Evolutionary conservation across 1,139 yeast genomes (phyloP), one percentile per base, ranked within the genome.

Genomic region (Yamadazyma oceani): DNA sequence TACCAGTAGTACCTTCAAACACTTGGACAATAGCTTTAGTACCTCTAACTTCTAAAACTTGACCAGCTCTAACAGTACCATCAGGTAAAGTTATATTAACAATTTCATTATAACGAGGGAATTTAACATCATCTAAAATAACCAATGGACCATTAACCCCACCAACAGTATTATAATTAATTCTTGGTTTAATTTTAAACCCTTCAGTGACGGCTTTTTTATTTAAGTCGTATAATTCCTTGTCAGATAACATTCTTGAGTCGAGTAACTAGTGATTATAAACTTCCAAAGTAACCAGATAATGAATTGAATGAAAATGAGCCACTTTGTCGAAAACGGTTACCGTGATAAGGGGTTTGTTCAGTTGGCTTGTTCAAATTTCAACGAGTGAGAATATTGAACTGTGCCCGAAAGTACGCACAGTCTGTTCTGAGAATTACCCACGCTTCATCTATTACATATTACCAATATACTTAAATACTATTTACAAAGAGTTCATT

Each of bases 101-200:
- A 69, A 92, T 94, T 69, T 92, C 99, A 58, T 89, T 89, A 71
- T 77, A 92, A 57, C 95, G 82, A 43, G 99, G 98, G 65, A 86
- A 90, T 69, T 92, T 92, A 59, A 92, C 97, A 53, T 92, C 86
- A 63, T 92, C 97, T 57, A 92, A 76, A 57, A 92, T 89, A 45
- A 92, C 98, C 62, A 92, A 78, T 7, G 99, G 99, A 44, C 99
- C 99, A 66, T 92, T 92, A 55, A 92, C 95, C 60, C 97, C 97
- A 38, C 92, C 92, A 48, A 92, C 98, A 21, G 98, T 92, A 72
- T 92, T 92, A 69, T 92, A 92, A 56, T 82, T 85, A 52, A 87
- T 64, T 69, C 96, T 83, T 46, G 97, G 97, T 61, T 86, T 83
- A 58, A 89, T 82, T 50, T 85, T 82, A 71, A 88, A 88, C 51